phyloP scores from a whole-genome alignment of 2,329 filamentous ascomycete species.

The Myotisia sp. region DNA sequence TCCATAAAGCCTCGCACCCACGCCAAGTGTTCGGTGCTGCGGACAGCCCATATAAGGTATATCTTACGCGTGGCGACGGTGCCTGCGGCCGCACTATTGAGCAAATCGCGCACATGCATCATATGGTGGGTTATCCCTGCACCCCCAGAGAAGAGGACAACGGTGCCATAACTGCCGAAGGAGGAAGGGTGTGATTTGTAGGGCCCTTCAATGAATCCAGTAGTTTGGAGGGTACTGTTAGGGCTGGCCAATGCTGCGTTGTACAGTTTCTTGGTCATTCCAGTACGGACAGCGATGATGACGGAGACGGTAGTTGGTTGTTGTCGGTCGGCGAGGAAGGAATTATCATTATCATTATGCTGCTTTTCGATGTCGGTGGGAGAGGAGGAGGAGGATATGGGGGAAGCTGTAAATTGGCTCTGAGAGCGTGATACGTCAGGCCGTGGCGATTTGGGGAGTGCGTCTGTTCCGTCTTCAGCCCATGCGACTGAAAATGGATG shows the following conservation, averaged over 20 bases:
- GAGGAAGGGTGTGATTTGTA: constrained; percentile 46
- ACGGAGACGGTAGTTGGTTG: constrained; percentile 37
- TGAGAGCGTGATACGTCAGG: neutral
- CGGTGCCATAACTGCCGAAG: constrained; percentile 48
- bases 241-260: constrained; percentile 39
- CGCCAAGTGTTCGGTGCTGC: constrained; percentile 44
- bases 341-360: constrained; percentile 15
- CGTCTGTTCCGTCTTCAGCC: constrained; percentile 25
- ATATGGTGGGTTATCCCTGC: constrained; percentile 54
- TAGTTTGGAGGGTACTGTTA: constrained; percentile 37
- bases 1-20: constrained; percentile 57
- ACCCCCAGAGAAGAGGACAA: constrained; percentile 51
- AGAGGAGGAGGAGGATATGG: constrained; percentile 8
- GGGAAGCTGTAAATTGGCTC: constrained; percentile 1
- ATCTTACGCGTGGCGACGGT: constrained; percentile 45
- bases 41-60: constrained; percentile 49
- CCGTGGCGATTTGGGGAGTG: constrained; percentile 13
- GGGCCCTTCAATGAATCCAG: constrained; percentile 48
- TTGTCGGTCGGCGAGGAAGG: constrained; percentile 9
- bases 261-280: constrained; percentile 48
- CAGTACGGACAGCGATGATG: constrained; percentile 46
- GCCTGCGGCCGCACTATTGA: constrained; percentile 37
- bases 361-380: constrained; percentile 20
- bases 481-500: constrained; percentile 37
- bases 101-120: constrained; percentile 45